Conservation (phyloP, 345 rosid genomes). For the Punica granatum region DNA sequence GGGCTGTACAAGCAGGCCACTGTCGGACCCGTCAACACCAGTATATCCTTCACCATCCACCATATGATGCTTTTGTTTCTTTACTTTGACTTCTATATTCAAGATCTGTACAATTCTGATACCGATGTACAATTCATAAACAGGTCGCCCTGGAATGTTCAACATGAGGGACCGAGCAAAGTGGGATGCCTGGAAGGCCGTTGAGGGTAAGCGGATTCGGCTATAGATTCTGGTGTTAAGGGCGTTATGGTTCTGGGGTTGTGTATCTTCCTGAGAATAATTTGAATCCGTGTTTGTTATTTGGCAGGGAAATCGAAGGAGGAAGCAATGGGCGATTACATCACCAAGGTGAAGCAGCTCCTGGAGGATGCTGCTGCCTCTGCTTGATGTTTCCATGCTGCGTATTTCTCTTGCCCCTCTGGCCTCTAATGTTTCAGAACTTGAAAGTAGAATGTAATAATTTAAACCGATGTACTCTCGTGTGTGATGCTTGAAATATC, state of each 20-base stretch:
- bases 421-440: background rate
- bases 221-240: background rate
- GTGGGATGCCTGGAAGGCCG: constrained; percentile 99
- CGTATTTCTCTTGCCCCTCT: background rate
- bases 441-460: background rate
- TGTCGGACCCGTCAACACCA: constrained; percentile 63
- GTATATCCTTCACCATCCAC: constrained; percentile 23
- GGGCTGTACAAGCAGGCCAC: constrained; percentile 84
- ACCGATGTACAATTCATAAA: background rate
- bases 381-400: background rate
- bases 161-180: constrained; percentile 72
- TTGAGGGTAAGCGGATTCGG: constrained; percentile 51
- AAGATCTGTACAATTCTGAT: background rate
- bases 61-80: background rate
- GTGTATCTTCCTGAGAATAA: background rate
- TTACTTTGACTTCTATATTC: background rate
- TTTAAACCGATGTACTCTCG: background rate
- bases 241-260: background rate
- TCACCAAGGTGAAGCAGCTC: constrained; percentile 24
- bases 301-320: constrained; percentile 19
- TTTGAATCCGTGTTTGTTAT: background rate
- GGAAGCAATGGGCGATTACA: constrained; percentile 22
- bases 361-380: constrained; percentile 14
- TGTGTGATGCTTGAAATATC: background rate
- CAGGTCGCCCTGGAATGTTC: constrained; percentile 93